Evolutionary conservation across 176 grass and related monocot genomes (phyloP).

Genomic region (Aegilops speltoides): DNA sequence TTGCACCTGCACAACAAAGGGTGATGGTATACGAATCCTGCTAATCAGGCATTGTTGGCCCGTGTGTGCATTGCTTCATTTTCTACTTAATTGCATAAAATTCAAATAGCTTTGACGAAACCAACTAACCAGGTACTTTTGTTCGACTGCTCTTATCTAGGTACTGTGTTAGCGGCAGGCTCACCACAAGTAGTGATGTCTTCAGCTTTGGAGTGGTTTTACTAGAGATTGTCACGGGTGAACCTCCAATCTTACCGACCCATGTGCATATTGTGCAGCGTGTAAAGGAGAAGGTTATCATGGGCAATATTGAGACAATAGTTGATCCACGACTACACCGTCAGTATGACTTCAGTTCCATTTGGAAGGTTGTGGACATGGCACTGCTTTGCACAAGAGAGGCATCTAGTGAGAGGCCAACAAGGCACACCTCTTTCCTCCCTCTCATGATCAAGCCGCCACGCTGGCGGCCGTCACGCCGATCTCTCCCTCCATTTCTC

Average conservation of each 20-base stretch:
- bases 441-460: too few relatives aligned
- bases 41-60: neutral
- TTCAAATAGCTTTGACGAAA: neutral
- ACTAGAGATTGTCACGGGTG: slow-evolving; percentile 19
- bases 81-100: neutral
- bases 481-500: too few relatives aligned
- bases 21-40: neutral
- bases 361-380: slow-evolving; percentile 29
- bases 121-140: neutral
- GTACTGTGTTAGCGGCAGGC: slow-evolving; percentile 1
- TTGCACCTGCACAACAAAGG: neutral
- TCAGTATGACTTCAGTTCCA: neutral
- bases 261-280: neutral
- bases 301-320: neutral
- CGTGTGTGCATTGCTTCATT: neutral
- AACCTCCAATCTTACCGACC: neutral
- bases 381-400: slow-evolving; percentile 10
- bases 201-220: slow-evolving; percentile 42
- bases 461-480: too few relatives aligned
- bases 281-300: slow-evolving; percentile 11
- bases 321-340: neutral
- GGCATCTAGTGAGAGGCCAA: slow-evolving; percentile 9
- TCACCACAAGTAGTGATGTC: slow-evolving; percentile 34
- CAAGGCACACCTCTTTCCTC: too few relatives aligned
- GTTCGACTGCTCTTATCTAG: neutral